Conservation (phyloP, 768 basidiomycete species). For the Xerocomus potaroensis region DNA sequence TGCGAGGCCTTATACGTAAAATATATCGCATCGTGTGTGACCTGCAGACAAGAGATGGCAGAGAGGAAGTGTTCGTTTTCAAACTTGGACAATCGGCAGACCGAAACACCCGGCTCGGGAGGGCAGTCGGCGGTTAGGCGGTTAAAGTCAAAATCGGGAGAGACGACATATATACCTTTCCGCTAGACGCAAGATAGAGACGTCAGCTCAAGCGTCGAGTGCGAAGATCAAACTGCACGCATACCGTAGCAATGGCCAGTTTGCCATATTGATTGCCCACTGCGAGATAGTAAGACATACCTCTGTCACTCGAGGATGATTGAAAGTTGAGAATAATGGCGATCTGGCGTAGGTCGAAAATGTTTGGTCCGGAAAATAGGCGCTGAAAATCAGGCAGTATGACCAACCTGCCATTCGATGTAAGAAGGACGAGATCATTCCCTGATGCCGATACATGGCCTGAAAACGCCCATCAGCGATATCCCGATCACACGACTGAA, state of each 20-base stretch:
- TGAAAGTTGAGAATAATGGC: conserved; percentile 25
- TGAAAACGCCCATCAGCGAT: conserved; percentile 10
- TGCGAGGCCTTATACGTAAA: conserved; percentile 33
- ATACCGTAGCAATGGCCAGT: conserved; percentile 46
- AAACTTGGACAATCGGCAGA: conserved; percentile 16
- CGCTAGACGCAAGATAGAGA: conserved; percentile 3
- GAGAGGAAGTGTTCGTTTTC: conserved; percentile 15
- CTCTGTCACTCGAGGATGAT: conserved; percentile 4
- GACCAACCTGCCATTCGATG: conserved; percentile 21
- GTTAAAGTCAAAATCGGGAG: conserved; percentile 22
- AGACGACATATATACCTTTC: conserved; percentile 26
- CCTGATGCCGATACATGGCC: conserved; percentile 49
- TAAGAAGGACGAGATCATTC: conserved; percentile 32
- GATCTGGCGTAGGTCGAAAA: conserved; percentile 38
- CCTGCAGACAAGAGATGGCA: conserved; percentile 47
- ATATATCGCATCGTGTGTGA: conserved; percentile 50
- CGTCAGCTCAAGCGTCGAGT: too few relatives aligned
- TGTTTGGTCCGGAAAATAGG: conserved; percentile 24
- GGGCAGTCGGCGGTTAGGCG: conserved; percentile 24
- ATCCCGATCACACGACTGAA: background rate
- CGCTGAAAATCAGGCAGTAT: conserved; percentile 27
- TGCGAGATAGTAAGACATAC: conserved; percentile 45
- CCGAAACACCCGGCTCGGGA: conserved; percentile 30
- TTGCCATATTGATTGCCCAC: conserved; percentile 38
- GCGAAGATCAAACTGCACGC: too few relatives aligned